A percentile compares a stretch with the other conserved stretches of the same genome.
Evolutionary conservation across 495 filamentous ascomycete genomes (phyloP).

Genomic region (Aspergillus taichungensis): DNA sequence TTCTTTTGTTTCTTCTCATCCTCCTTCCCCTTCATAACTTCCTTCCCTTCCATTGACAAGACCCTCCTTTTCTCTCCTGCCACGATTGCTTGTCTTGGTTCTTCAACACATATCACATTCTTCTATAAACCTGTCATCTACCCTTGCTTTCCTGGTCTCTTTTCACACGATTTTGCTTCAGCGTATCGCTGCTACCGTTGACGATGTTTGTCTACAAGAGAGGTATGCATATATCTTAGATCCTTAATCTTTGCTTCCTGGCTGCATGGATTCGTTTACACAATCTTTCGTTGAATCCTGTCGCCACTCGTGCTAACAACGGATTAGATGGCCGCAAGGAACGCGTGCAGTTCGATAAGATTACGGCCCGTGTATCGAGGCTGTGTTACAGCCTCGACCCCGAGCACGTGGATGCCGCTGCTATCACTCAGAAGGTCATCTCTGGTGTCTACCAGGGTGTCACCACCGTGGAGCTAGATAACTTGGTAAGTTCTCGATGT

Average conservation of each 20-base stretch:
- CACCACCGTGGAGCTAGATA: slow-evolving; percentile 89
- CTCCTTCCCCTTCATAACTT: slow-evolving; percentile 14
- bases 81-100: slow-evolving; percentile 7
- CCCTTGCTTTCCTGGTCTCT: slow-evolving; percentile 7
- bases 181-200: slow-evolving; percentile 4
- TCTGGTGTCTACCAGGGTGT: slow-evolving; percentile 98
- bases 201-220: slow-evolving; percentile 66
- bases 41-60: slow-evolving; percentile 7
- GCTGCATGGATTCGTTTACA: background rate
- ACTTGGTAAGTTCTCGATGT: slow-evolving; percentile 61
- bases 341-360: slow-evolving; percentile 99
- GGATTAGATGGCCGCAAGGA: slow-evolving; percentile 91
- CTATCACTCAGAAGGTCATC: slow-evolving; percentile 98
- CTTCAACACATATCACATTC: background rate
- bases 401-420: slow-evolving; percentile 94
- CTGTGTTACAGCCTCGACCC: slow-evolving; percentile 95
- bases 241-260: background rate
- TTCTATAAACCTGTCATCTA: background rate
- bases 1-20: slow-evolving; percentile 21
- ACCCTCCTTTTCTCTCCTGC: slow-evolving; percentile 9
- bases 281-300: background rate
- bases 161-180: slow-evolving; percentile 5
- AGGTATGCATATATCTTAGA: slow-evolving; percentile 39
- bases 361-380: slow-evolving; percentile 94
- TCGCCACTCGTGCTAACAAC: slow-evolving; percentile 19